A percentile compares a stretch with the other conserved stretches of the same genome.
Evolutionary conservation across 2,329 filamentous ascomycete species (phyloP).

Genomic region (Laburnicola sp.): DNA sequence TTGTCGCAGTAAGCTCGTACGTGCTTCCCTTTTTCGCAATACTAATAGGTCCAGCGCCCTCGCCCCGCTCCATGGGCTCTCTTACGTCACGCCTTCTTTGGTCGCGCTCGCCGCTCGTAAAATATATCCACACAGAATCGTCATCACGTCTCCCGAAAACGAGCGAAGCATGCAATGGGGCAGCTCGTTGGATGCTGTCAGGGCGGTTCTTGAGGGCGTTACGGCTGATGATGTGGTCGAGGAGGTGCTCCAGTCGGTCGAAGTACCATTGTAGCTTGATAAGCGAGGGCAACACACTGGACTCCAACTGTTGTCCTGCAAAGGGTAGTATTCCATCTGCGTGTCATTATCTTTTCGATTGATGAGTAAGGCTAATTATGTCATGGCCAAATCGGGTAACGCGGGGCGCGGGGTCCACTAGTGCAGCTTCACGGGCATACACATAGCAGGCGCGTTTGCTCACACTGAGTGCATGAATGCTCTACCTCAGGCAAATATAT

Average conservation of each 20-base stretch:
- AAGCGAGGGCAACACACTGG: neutral
- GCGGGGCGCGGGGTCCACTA: too few species aligned
- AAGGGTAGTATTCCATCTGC: too few species aligned
- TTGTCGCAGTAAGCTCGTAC: constrained; percentile 60
- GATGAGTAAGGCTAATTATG: constrained; percentile 23
- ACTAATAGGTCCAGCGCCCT: constrained; percentile 60
- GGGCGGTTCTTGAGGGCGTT: constrained; percentile 63
- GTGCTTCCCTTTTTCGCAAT: neutral
- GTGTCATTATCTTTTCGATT: too few species aligned
- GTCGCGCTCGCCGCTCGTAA: constrained; percentile 82
- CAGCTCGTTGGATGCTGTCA: constrained; percentile 72
- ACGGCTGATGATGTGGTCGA: constrained; percentile 61
- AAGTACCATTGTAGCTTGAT: constrained; percentile 54
- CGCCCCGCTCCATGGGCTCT: constrained; percentile 77
- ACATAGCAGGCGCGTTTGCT: neutral
- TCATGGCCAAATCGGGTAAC: too few species aligned
- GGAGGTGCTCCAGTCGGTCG: constrained; percentile 59
- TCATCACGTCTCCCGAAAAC: constrained; percentile 67
- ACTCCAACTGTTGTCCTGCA: too few species aligned
- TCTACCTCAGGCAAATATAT: neutral
- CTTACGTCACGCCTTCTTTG: constrained; percentile 82
- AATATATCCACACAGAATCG: constrained; percentile 82
- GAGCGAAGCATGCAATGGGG: constrained; percentile 95
- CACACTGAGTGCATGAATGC: neutral
- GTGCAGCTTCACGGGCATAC: too few species aligned